These are phyloP conservation scores for Colletotrichum noveboracense DNA, from an alignment of 2,329 filamentous ascomycete genomes.

Conservation along the genomic window DNA sequence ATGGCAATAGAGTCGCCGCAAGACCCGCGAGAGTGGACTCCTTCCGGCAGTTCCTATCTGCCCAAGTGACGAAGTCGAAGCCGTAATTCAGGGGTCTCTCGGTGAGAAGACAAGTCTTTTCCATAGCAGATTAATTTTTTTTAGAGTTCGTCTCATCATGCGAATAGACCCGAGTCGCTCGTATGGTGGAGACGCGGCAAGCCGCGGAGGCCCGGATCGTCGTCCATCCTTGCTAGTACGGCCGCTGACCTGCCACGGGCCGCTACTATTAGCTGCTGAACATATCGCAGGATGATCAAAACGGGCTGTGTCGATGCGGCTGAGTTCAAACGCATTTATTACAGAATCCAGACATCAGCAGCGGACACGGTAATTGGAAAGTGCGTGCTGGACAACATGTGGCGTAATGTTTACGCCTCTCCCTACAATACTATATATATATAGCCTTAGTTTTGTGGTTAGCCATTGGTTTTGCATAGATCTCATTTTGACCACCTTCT, in stretches of 20 bases:
- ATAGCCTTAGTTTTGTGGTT: background rate
- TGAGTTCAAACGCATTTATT: background rate
- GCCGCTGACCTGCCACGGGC: background rate
- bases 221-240: background rate
- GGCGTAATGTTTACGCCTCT: background rate
- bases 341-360: background rate
- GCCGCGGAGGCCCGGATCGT: slow-evolving; percentile 1
- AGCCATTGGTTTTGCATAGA: background rate
- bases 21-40: too few species aligned
- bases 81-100: background rate
- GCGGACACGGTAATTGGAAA: background rate
- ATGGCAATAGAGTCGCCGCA: background rate
- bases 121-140: background rate
- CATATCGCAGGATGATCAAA: background rate
- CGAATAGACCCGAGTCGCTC: background rate
- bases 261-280: background rate
- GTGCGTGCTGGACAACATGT: background rate
- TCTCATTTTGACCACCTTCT: background rate
- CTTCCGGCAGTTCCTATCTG: background rate
- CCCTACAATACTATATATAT: background rate
- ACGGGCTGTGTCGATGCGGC: background rate
- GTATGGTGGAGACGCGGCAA: background rate
- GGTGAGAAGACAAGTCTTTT: background rate
- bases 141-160: slow-evolving; percentile 6
- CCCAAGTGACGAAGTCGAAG: background rate